phyloP scores from a whole-genome alignment of 164 flowering plant genomes.

The Stephania cephalantha region DNA sequence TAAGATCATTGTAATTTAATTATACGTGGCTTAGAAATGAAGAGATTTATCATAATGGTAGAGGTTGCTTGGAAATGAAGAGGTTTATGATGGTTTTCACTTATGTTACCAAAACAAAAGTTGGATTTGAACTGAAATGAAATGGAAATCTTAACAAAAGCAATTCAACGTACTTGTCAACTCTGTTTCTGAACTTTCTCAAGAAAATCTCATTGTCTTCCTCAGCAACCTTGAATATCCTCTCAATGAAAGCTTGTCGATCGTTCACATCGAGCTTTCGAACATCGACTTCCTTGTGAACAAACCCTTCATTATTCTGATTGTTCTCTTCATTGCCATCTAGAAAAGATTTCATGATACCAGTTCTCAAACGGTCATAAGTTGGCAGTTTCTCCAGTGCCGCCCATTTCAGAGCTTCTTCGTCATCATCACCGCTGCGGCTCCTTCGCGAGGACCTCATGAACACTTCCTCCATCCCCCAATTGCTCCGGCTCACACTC shows the following conservation, averaged over 20 bases:
- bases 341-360: conserved; percentile 49
- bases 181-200: conserved; percentile 26
- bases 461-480: conserved; percentile 68
- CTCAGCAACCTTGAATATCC: conserved; percentile 30
- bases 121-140: neutral
- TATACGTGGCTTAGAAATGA: neutral
- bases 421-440: conserved; percentile 50
- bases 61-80: neutral
- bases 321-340: conserved; percentile 17
- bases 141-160: neutral
- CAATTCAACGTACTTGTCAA: conserved; percentile 26
- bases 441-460: conserved; percentile 26
- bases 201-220: conserved; percentile 41
- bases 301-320: conserved; percentile 1
- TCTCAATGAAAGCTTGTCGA: conserved; percentile 37
- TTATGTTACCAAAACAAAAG: neutral
- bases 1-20: too few relatives aligned
- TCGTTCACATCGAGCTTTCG: conserved; percentile 58
- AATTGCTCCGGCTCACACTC: conserved; percentile 39
- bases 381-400: conserved; percentile 88
- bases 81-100: neutral
- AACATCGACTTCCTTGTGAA: conserved; percentile 66
- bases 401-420: conserved; percentile 86
- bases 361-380: conserved; percentile 69
- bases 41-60: neutral